These are phyloP conservation scores for Tetrapisispora taiwanensis DNA, from an alignment of 805 yeast species.

Conservation along the genomic window DNA sequence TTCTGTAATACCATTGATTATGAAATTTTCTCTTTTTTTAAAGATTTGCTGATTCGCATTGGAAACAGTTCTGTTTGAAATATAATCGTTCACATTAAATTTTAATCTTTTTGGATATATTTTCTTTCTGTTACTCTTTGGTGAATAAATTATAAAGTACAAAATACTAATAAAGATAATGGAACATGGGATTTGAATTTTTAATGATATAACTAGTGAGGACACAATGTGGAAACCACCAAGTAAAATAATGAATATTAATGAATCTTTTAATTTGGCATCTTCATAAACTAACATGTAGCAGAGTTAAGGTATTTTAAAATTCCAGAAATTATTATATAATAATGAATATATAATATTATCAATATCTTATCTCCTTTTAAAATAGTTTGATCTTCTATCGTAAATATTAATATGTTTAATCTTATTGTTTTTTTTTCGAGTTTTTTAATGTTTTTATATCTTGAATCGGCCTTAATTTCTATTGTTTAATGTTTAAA, in stretches of 20 bases:
- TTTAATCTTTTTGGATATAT: background rate
- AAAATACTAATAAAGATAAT: background rate
- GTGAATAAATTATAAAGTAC: background rate
- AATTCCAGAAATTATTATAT: too few relatives aligned
- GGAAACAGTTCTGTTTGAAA: background rate
- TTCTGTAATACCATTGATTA: conserved; percentile 3
- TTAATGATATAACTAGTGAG: background rate
- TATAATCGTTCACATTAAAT: background rate
- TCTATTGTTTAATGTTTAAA: too few relatives aligned
- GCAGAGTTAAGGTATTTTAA: background rate
- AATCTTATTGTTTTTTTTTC: too few relatives aligned
- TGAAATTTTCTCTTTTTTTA: background rate
- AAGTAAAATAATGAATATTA: background rate
- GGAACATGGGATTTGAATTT: background rate
- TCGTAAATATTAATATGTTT: too few relatives aligned
- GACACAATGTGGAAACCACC: background rate
- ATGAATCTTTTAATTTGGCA: background rate
- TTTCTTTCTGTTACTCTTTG: background rate
- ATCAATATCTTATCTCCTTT: too few relatives aligned
- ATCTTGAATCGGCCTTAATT: too few relatives aligned
- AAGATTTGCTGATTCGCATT: background rate
- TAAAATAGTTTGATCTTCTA: too few relatives aligned
- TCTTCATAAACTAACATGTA: background rate
- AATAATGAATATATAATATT: too few relatives aligned
- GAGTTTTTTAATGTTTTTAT: too few relatives aligned